Base-by-base conservation (phyloP, 2,329 filamentous ascomycete species). In the Passalora sequoiae region DNA sequence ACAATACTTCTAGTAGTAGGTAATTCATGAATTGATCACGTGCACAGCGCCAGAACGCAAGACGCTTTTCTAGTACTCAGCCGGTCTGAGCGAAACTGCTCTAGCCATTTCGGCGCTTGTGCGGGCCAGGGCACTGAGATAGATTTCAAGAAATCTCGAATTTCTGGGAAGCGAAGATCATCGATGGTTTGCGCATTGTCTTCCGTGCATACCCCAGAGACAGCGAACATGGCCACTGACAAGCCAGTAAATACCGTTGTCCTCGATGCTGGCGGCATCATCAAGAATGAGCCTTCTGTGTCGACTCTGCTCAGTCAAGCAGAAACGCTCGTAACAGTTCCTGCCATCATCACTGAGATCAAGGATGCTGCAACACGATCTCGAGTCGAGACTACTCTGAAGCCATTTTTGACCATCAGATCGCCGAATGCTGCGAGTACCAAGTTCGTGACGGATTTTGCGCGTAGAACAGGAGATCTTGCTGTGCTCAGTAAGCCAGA, bases 191-290 rank as follows among this genome's bases (percentile, higher is more conserved):
- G n/a, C n/a, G n/a, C n/a, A n/a, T n/a, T n/a, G n/a, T n/a, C n/a
- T n/a, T n/a, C n/a, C n/a, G n/a, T n/a, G n/a, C n/a, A n/a, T n/a
- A n/a, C n/a, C n/a, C n/a, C n/a, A n/a, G n/a, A n/a, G n/a, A 37
- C 25, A 9, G 22, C 29, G 19, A 43, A 44, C 33, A 66, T 65
- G 58, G 56, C 54, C 25, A 47, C 56, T 9, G 53, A 65, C 49
- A 95, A 89, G 63, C 76, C 83, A 0, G 80, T 94, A 38, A 82
- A 94, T 69, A 84, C 83, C 41, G 79, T 97, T 39, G 77, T 97
- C 20, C 76, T 98, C 54, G 92, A 98, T 63, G 85, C 92, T 3
- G 91, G 89, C 19, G 89, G 91, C 6, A 81, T 98, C 48, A 89
- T 98, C 65, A 91, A 91, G 63, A 96, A 96, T 69, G 84, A 92